phyloP scores from a whole-genome alignment of 257 asterid species.

The Ajuga chamaepitys region DNA sequence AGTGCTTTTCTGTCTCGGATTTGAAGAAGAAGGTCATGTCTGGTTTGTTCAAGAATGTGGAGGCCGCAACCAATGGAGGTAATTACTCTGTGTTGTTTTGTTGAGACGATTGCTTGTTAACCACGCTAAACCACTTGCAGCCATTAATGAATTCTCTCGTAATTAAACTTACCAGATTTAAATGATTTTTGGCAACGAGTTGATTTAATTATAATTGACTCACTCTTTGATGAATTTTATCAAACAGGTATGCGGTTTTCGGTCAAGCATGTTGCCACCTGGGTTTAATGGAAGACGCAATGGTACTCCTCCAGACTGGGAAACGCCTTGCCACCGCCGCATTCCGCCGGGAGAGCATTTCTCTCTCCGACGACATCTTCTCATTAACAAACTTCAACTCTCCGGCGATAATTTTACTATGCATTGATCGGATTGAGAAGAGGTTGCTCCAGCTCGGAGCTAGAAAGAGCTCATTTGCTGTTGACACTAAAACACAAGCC shows the following conservation, averaged over 20 bases:
- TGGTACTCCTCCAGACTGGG: too few relatives aligned
- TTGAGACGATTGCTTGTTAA: slow-evolving; percentile 18
- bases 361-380: slow-evolving; percentile 74
- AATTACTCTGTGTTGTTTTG: slow-evolving; percentile 3
- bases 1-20: too few relatives aligned
- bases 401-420: slow-evolving; percentile 35
- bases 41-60: slow-evolving; percentile 46
- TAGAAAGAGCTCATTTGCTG: too few relatives aligned
- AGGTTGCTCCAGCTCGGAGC: slow-evolving; percentile 77
- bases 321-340: too few relatives aligned
- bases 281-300: too few relatives aligned
- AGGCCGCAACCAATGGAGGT: slow-evolving; percentile 87
- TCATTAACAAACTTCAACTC: slow-evolving; percentile 36
- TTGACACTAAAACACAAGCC: too few relatives aligned
- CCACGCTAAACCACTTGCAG: slow-evolving; percentile 33
- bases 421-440: slow-evolving; percentile 68
- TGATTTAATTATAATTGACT: too few relatives aligned
- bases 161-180: not conserved
- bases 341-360: too few relatives aligned
- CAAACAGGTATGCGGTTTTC: too few relatives aligned
- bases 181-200: not conserved
- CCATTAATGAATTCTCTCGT: slow-evolving; percentile 20
- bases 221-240: too few relatives aligned
- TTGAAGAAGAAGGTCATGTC: too few relatives aligned
- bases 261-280: too few relatives aligned